Conservation (phyloP, 371 early-diverging fungal genomes). For the Syncephalastrum contaminatum region DNA sequence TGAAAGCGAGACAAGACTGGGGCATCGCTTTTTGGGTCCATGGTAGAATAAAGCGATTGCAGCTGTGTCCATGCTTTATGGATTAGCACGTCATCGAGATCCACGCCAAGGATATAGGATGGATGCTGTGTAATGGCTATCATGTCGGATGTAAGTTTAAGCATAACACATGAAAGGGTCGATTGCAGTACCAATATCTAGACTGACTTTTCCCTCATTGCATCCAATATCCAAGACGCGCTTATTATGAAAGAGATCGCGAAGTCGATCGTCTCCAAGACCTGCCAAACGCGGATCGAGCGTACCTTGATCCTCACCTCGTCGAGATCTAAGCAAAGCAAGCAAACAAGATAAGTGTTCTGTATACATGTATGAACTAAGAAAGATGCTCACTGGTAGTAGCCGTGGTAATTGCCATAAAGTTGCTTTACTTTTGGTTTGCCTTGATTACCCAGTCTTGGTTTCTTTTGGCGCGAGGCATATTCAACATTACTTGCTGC, state of each 20-base stretch:
- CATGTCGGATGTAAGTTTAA: neutral
- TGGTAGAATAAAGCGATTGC: conserved; percentile 42
- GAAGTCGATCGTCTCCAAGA: conserved; percentile 53
- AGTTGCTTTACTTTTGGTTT: neutral
- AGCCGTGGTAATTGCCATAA: conserved; percentile 24
- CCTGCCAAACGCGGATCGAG: conserved; percentile 65
- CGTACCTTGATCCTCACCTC: conserved; percentile 6
- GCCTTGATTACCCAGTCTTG: too few relatives aligned
- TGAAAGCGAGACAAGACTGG: conserved; percentile 15
- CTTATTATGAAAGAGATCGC: conserved; percentile 57
- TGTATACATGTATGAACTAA: neutral
- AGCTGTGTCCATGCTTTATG: conserved; percentile 56
- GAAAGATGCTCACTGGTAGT: conserved; percentile 15
- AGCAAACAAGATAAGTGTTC: neutral
- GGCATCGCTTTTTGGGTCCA: conserved; percentile 19
- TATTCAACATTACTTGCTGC: too few relatives aligned
- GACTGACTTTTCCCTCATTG: conserved; percentile 73
- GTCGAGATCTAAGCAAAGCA: neutral
- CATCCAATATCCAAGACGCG: conserved; percentile 85
- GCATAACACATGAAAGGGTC: neutral
- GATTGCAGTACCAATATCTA: conserved; percentile 51
- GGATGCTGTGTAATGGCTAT: conserved; percentile 51
- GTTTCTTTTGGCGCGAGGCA: too few relatives aligned
- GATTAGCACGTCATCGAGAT: conserved; percentile 74
- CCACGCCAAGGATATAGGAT: conserved; percentile 63